A percentile compares a stretch with the other conserved stretches of the same genome.
Conservation (phyloP, 2,329 filamentous ascomycete genomes). For the Hypoxylon sp. region DNA sequence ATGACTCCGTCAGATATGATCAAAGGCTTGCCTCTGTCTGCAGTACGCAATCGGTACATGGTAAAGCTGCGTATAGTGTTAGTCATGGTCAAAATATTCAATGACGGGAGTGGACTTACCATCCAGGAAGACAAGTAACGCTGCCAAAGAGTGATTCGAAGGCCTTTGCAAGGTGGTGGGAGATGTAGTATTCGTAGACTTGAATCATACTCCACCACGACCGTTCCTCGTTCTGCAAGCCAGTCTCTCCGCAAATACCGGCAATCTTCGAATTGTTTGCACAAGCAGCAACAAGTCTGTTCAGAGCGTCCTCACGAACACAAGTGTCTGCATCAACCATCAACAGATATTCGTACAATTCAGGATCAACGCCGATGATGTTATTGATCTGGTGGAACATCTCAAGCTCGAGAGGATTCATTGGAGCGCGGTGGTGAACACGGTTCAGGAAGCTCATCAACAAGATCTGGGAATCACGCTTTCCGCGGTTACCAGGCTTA, state of each 20-base stretch:
- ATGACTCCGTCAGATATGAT: constrained; percentile 94
- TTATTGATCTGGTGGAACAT: constrained; percentile 99
- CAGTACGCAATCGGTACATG: constrained; percentile 97
- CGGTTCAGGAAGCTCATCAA: constrained; percentile 98
- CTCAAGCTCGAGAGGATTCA: constrained; percentile 96
- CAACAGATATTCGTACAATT: constrained; percentile 95
- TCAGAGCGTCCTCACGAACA: constrained; percentile 92
- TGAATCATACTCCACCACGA: constrained; percentile 99
- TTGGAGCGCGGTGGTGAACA: constrained; percentile 92
- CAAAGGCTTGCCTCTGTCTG: constrained; percentile 92
- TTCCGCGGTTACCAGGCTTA: constrained; percentile 97
- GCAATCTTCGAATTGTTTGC: constrained; percentile 96
- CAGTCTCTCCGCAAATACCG: constrained; percentile 97
- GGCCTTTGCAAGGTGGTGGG: constrained; percentile 94
- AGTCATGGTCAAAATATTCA: constrained; percentile 50
- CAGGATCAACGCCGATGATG: constrained; percentile 96
- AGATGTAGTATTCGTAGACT: constrained; percentile 99
- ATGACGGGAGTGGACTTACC: constrained; percentile 72
- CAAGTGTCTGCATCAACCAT: constrained; percentile 99
- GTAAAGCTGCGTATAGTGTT: constrained; percentile 78
- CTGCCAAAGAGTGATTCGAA: constrained; percentile 98
- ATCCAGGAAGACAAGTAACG: constrained; percentile 98
- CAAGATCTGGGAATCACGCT: constrained; percentile 96
- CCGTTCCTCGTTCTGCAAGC: constrained; percentile 92
- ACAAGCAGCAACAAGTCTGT: constrained; percentile 91